Base-by-base conservation (phyloP, 352 stramenopile species). In the Thalassiosira pacifica region DNA sequence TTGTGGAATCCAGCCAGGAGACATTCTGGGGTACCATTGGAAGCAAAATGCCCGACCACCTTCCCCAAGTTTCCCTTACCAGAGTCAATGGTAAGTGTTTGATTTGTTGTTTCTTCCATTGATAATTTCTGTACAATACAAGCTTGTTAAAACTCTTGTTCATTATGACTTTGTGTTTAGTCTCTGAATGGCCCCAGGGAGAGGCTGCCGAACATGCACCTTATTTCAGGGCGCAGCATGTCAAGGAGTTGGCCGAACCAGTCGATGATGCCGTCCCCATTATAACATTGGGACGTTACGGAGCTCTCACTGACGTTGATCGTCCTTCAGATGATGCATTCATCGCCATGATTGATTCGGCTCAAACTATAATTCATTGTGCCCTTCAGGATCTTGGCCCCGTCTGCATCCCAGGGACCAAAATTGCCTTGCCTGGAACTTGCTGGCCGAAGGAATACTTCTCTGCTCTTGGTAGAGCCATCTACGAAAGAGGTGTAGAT, bases 281-380 rank as follows among this genome's bases (percentile, higher is more conserved):
- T 8, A 92, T 92, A 68, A 87, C 87, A 8, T 86, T 92, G 69
- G 87, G 87, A 69, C 65, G 87, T 4, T 79, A 88, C 34, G 87
- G 87, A 40, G 57, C 45, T n/a, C n/a, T n/a, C n/a, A n/a, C n/a
- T n/a, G n/a, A n/a, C n/a, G n/a, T n/a, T n/a, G n/a, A n/a, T n/a
- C n/a, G n/a, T n/a, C n/a, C n/a, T n/a, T n/a, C n/a, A n/a, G 87
- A 92, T 83, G 87, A 90, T 82, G 87, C 76, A 24, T 84, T 92
- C 69, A 40, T 88, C 16, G 87, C 83, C 32, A 90, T 92, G 87
- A 75, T 92, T n/a, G 65, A 90, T 40, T 84, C 79, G 8, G 81
- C 87, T 19, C 66, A 88, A 68, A 83, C 27, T 3, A 85, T 88
- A 27, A 88, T 92, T 76, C 79, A 79, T 2, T 74, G 85, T 42